Conservation (phyloP, 1,139 yeast genomes). For the Schwanniomyces etchellsii region DNA sequence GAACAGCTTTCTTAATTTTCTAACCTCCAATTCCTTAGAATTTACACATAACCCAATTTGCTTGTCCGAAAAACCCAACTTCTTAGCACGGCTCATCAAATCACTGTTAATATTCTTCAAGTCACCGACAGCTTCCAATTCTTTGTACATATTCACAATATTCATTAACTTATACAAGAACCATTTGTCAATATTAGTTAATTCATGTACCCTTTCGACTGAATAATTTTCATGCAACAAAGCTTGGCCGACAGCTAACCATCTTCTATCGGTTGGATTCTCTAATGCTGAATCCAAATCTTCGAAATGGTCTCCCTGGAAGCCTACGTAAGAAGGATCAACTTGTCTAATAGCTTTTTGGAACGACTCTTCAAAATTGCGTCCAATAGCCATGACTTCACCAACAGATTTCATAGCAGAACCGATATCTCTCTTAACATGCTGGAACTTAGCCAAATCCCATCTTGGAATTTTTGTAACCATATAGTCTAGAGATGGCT, state of each 20-base stretch:
- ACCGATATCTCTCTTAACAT: slow-evolving; percentile 87
- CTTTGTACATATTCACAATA: slow-evolving; percentile 82
- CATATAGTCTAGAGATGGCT: slow-evolving; percentile 93
- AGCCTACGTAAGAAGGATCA: slow-evolving; percentile 86
- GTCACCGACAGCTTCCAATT: slow-evolving; percentile 61
- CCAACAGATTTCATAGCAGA: slow-evolving; percentile 99
- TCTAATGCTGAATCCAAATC: slow-evolving; percentile 74
- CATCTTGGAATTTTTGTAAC: slow-evolving; percentile 98
- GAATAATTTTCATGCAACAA: slow-evolving; percentile 82
- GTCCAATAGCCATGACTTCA: slow-evolving; percentile 98
- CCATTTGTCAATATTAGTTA: slow-evolving; percentile 94
- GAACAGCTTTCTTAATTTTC: slow-evolving; percentile 68
- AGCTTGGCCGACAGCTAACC: slow-evolving; percentile 98
- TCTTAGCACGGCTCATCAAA: slow-evolving; percentile 74
- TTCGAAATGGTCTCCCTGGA: slow-evolving; percentile 84
- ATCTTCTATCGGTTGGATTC: slow-evolving; percentile 95
- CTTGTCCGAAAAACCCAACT: slow-evolving; percentile 90
- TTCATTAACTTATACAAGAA: slow-evolving; percentile 87
- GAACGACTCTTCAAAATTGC: slow-evolving; percentile 95
- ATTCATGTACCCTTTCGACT: slow-evolving; percentile 85
- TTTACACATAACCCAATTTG: slow-evolving; percentile 80
- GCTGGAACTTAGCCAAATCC: slow-evolving; percentile 95
- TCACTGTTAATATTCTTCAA: slow-evolving; percentile 59
- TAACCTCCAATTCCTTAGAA: slow-evolving; percentile 69
- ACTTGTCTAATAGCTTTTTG: slow-evolving; percentile 98